phyloP scores from a whole-genome alignment of 805 yeast species.

The Kluyveromyces lactis region DNA sequence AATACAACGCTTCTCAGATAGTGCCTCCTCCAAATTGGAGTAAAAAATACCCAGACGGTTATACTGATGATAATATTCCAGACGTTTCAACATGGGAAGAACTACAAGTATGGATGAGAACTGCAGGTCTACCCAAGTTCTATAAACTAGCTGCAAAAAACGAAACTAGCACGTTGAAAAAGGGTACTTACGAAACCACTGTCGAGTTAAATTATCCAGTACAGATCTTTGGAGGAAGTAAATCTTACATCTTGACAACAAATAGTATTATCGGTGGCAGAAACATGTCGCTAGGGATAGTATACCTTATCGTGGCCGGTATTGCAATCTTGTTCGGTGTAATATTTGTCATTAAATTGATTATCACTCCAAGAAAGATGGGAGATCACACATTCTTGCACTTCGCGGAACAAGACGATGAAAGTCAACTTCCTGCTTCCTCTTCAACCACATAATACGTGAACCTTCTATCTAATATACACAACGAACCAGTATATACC shows the following conservation, averaged over 20 bases:
- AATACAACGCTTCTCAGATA: slow-evolving; percentile 49
- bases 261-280: slow-evolving; percentile 82
- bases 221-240: slow-evolving; percentile 77
- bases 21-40: slow-evolving; percentile 84
- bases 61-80: slow-evolving; percentile 60
- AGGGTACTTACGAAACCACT: slow-evolving; percentile 64
- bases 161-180: slow-evolving; percentile 42
- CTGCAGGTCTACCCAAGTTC: slow-evolving; percentile 88
- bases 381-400: slow-evolving; percentile 71
- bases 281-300: slow-evolving; percentile 73
- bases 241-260: slow-evolving; percentile 73
- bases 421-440: slow-evolving; percentile 2
- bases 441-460: not conserved
- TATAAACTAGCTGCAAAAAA: slow-evolving; percentile 76
- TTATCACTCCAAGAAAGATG: slow-evolving; percentile 73
- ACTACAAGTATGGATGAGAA: slow-evolving; percentile 83
- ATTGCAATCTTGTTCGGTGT: slow-evolving; percentile 63
- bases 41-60: slow-evolving; percentile 63
- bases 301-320: slow-evolving; percentile 79
- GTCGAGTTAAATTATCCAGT: slow-evolving; percentile 80
- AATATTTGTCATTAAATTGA: slow-evolving; percentile 69
- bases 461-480: no score
- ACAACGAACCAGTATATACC: no score
- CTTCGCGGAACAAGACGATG: slow-evolving; percentile 23
- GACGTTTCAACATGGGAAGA: slow-evolving; percentile 60